phyloP scores from a whole-genome alignment of 108 stramenopile genomes.

The Chaetoceros tenuissimus region DNA sequence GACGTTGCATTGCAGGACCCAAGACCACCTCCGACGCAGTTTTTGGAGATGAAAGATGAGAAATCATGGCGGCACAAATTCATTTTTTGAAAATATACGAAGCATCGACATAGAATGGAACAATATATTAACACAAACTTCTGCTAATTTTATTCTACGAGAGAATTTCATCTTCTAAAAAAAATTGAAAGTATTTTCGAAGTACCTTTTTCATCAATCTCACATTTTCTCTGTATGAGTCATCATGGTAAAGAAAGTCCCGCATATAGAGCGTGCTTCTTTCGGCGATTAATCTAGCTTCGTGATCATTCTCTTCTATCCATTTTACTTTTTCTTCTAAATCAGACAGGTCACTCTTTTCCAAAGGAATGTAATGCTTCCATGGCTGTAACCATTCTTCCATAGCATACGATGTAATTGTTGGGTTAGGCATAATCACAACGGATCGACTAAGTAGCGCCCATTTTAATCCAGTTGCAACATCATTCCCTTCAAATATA shows the following conservation, averaged over 20 bases:
- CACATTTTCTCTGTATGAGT: constrained; percentile 40
- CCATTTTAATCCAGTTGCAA: constrained; percentile 75
- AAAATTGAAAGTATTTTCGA: constrained; percentile 19
- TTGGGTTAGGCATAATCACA: constrained; percentile 62
- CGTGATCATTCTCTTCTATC: constrained; percentile 54
- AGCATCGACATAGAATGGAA: too few relatives aligned
- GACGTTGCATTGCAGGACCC: too few relatives aligned
- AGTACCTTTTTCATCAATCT: constrained; percentile 37
- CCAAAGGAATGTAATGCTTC: constrained; percentile 72
- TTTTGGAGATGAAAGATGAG: too few relatives aligned
- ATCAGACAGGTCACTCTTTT: constrained; percentile 37
- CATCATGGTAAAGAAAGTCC: constrained; percentile 52
- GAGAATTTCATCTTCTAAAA: constrained; percentile 2
- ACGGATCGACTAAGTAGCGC: constrained; percentile 50
- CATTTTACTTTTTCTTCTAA: constrained; percentile 60
- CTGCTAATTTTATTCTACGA: neutral
- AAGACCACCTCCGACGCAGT: too few relatives aligned
- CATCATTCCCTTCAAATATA: constrained; percentile 72
- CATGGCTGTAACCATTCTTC: constrained; percentile 58
- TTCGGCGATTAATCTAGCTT: constrained; percentile 52
- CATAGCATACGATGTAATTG: constrained; percentile 71
- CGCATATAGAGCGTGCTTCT: constrained; percentile 64
- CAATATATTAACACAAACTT: too few relatives aligned
- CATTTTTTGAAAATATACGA: too few relatives aligned
- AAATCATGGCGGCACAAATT: too few relatives aligned